Evolutionary conservation across 2,329 filamentous ascomycete genomes (phyloP).

Genomic region (Colletotrichum sp.): DNA sequence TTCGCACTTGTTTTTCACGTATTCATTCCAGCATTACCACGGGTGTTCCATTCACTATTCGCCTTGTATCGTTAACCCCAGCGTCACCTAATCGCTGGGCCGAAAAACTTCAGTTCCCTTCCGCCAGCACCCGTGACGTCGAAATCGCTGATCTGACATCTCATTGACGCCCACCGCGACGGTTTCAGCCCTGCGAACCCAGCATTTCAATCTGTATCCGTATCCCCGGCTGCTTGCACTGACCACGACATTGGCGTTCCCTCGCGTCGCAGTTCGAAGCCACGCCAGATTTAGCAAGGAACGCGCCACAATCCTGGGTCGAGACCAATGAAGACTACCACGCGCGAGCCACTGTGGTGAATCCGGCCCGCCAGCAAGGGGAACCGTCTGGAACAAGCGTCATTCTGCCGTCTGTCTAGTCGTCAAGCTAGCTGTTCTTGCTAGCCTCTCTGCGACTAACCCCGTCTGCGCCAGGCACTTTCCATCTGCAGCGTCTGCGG

Average conservation of each 20-base stretch:
- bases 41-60: not conserved
- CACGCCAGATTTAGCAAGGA: slow-evolving; percentile 6
- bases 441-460: slow-evolving; percentile 1
- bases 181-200: slow-evolving; percentile 9
- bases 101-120: not conserved
- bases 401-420: not conserved
- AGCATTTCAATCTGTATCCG: not conserved
- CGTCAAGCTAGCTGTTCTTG: not conserved
- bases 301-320: slow-evolving; percentile 5
- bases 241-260: not conserved
- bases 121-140: not conserved
- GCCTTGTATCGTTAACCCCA: not conserved
- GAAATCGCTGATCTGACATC: not conserved
- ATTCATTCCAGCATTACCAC: not conserved
- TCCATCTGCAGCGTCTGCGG: not conserved
- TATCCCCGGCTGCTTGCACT: slow-evolving; percentile 4
- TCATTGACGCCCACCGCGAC: not conserved
- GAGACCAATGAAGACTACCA: slow-evolving; percentile 9
- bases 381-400: slow-evolving; percentile 10
- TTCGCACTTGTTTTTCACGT: not conserved
- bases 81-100: not conserved
- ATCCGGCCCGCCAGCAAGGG: slow-evolving; percentile 13
- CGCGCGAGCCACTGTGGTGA: slow-evolving; percentile 13
- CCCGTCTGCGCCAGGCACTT: not conserved
- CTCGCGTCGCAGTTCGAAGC: not conserved